Base-by-base conservation (phyloP, 495 filamentous ascomycete genomes). In the Talaromyces adpressus region DNA sequence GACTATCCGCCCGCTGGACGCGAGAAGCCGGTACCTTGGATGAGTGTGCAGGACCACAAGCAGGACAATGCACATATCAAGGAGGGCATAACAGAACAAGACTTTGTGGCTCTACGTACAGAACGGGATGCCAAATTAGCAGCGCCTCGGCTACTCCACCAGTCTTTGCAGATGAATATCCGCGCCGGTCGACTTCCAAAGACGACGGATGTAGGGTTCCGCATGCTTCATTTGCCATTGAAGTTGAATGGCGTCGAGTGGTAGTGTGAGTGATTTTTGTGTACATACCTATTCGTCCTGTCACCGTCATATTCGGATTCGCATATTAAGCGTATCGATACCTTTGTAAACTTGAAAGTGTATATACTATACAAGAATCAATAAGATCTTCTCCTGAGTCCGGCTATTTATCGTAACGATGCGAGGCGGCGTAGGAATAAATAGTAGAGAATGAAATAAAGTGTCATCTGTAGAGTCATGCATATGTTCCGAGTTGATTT, bases 81-180 rank as follows among this genome's bases (percentile, higher is more conserved):
- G 59, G 63, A 67, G 0, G 75, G 76, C 1, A 71, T 73, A 4
- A 67, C 64, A 8, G 67, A 80, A 63, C 70, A 74, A 11, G 76
- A 84, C 9, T 88, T 85, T 66, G 76, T 87, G 12, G 32, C 60
- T 14, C 68, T 76, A 72, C 70, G 85, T 5, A 65, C 22, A 6
- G 77, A 78, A 58, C 66, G 85, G 0, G 85, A 88, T 72, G 67
- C 71, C 3, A 62, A 11, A 6, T 64, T 87, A 23, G 72, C 66
- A 6, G 83, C 75, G 61, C 85, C 85, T 6, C 75, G 72, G 57
- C 68, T 87, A 63, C 64, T 88, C 23, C 79, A 86, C 66, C 80
- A 79, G 68, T 73, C 82, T 5, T 66, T 88, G 70, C 85, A 88
- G 71, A 57, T 86, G 4, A 88, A 88, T 65, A 81, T 87, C 53